Evolutionary conservation across 2,329 filamentous ascomycete species (phyloP).

Genomic region (Colletotrichum aenigma): DNA sequence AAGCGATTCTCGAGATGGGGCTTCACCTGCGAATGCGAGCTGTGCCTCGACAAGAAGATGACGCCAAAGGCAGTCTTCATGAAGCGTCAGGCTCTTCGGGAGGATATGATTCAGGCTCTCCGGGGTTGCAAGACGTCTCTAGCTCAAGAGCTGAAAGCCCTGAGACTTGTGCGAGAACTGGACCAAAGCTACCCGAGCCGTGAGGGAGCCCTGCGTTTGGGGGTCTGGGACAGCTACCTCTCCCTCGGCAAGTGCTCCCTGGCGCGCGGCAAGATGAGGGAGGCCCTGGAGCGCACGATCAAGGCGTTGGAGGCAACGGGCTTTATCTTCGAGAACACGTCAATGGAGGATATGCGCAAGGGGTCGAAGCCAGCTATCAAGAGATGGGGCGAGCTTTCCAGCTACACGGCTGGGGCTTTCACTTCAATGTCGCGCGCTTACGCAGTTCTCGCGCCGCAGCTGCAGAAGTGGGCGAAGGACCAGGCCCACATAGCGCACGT

Average conservation of each 20-base stretch:
- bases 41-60: constrained; percentile 35
- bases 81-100: constrained; percentile 18
- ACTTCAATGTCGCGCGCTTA: constrained; percentile 21
- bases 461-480: constrained; percentile 18
- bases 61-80: constrained; percentile 18
- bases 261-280: background rate
- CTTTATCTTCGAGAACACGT: constrained; percentile 23
- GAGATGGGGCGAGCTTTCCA: constrained; percentile 25
- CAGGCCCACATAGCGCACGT: constrained; percentile 27
- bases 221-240: constrained; percentile 25
- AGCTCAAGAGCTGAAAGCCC: background rate
- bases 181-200: constrained; percentile 24
- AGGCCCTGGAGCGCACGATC: constrained; percentile 23
- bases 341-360: background rate
- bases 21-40: constrained; percentile 44
- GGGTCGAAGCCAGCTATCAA: constrained; percentile 20
- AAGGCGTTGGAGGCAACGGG: constrained; percentile 29
- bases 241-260: constrained; percentile 4
- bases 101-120: background rate
- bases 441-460: constrained; percentile 23
- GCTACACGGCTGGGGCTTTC: constrained; percentile 15
- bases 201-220: constrained; percentile 13
- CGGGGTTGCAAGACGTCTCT: background rate
- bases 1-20: constrained; percentile 38
- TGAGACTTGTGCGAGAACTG: constrained; percentile 22